Conservation (phyloP, 768 basidiomycete species). For the Termitomyces bulborhizus region DNA sequence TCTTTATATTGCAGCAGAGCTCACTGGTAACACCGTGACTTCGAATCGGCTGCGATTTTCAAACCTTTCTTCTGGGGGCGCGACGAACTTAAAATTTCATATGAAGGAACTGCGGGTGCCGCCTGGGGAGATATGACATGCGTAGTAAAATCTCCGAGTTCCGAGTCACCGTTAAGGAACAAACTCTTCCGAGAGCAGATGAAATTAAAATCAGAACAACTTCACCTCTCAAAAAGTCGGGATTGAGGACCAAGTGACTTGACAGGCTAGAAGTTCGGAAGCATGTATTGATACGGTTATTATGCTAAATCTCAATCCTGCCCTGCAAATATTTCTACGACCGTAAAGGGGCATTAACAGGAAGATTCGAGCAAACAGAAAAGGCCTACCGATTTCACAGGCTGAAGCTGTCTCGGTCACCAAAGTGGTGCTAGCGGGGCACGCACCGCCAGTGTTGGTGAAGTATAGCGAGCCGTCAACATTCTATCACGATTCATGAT, state of each 20-base stretch:
- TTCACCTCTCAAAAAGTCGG: not conserved
- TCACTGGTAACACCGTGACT: no score
- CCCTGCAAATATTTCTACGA: no score
- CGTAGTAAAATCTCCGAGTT: not conserved
- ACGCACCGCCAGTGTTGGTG: conserved; percentile 12
- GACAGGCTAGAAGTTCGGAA: not conserved
- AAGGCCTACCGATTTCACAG: not conserved
- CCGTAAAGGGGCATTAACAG: not conserved
- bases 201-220: not conserved
- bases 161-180: not conserved
- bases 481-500: not conserved
- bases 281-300: not conserved
- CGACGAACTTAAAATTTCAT: no score
- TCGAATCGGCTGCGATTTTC: no score
- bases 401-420: not conserved
- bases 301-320: not conserved
- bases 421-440: conserved; percentile 4
- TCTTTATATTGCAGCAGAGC: no score
- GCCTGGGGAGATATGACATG: not conserved
- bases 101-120: no score
- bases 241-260: not conserved
- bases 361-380: not conserved
- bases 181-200: not conserved
- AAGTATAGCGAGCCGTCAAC: conserved; percentile 2
- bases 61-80: no score